Percentiles rank a stretch among this genome's conserved stretches.
Evolutionary conservation across 1,284 basidiomycete genomes (phyloP).

Genomic region (Nidula niveotomentosa): DNA sequence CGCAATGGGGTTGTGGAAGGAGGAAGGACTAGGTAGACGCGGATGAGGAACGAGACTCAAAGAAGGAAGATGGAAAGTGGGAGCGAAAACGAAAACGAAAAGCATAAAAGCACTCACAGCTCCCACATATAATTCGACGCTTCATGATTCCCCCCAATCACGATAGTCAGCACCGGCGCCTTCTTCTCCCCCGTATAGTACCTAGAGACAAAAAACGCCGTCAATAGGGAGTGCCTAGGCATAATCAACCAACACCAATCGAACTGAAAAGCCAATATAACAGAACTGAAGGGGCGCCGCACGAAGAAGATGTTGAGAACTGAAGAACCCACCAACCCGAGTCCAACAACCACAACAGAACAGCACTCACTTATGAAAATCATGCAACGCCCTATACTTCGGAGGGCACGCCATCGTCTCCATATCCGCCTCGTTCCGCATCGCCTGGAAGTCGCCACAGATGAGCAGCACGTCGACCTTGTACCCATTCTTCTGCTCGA

Average conservation of each 20-base stretch:
- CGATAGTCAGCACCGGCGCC: conserved; percentile 89
- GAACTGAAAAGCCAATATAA: too few relatives aligned
- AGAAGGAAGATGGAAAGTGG: too few relatives aligned
- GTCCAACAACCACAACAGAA: neutral
- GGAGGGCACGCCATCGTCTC: conserved; percentile 89
- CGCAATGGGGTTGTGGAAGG: too few relatives aligned
- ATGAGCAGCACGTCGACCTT: conserved; percentile 86
- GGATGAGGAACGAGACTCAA: too few relatives aligned
- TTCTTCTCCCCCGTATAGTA: conserved; percentile 85
- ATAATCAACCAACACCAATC: too few relatives aligned
- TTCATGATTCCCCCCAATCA: conserved; percentile 99
- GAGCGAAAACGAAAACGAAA: too few relatives aligned
- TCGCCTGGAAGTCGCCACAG: conserved; percentile 96
- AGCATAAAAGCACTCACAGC: conserved; percentile 52
- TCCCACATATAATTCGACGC: conserved; percentile 98
- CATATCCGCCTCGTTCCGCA: conserved; percentile 86
- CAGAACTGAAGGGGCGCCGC: too few relatives aligned
- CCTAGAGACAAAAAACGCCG: conserved; percentile 28
- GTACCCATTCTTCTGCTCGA: conserved; percentile 62
- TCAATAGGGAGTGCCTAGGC: too few relatives aligned
- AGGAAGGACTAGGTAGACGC: too few relatives aligned
- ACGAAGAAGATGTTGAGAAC: too few relatives aligned
- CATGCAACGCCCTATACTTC: conserved; percentile 86
- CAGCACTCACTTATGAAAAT: conserved; percentile 74
- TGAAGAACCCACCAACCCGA: neutral